Conservation (phyloP, 2,329 filamentous ascomycete genomes). For the Pseudocercospora crystallina region DNA sequence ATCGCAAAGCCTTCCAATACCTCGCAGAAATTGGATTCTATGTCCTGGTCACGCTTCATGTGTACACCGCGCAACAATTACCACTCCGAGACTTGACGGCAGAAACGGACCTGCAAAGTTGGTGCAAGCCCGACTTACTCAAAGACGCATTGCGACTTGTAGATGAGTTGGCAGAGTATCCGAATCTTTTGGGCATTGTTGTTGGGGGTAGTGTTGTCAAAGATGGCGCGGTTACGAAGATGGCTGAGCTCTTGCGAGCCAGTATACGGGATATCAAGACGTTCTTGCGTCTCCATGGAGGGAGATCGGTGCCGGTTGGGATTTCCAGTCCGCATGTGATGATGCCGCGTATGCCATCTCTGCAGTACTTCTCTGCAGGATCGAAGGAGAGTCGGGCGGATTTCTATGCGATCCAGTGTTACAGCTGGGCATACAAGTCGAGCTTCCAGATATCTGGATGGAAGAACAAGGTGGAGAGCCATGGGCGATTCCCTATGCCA, state of each 20-base stretch:
- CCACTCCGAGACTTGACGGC: not conserved
- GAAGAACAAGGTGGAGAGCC: conserved; percentile 15
- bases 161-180: conserved; percentile 17
- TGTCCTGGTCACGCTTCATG: conserved; percentile 19
- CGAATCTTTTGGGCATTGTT: conserved; percentile 23
- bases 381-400: conserved; percentile 10
- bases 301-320: conserved; percentile 19
- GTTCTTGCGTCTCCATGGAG: conserved; percentile 13
- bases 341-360: not conserved
- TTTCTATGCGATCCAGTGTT: conserved; percentile 17
- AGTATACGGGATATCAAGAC: conserved; percentile 21
- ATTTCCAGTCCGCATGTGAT: conserved; percentile 4
- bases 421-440: conserved; percentile 18
- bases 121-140: conserved; percentile 13
- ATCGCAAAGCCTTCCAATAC: conserved; percentile 17
- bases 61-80: not conserved
- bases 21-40: conserved; percentile 23
- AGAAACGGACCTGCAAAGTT: conserved; percentile 6
- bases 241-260: conserved; percentile 23
- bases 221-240: conserved; percentile 2
- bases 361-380: conserved; percentile 24
- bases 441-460: conserved; percentile 24
- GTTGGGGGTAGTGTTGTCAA: conserved; percentile 6
- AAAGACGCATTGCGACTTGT: conserved; percentile 15
- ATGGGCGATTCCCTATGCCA: conserved; percentile 11